Evolutionary conservation across 2,329 filamentous ascomycete genomes (phyloP).

Genomic region (Hymenoscyphus linearis): DNA sequence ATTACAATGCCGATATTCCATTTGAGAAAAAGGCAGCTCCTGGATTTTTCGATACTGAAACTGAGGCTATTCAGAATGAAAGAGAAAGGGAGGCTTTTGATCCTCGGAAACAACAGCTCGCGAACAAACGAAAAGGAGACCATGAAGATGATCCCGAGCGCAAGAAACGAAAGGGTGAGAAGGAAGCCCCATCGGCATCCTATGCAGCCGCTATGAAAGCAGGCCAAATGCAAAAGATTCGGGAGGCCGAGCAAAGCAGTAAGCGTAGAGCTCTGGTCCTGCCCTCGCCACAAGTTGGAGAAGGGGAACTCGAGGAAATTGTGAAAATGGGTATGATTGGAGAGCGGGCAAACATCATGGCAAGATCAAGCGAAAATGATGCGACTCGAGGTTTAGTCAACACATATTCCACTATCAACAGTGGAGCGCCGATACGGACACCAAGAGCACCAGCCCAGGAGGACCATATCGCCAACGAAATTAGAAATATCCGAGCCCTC

Average conservation of each 20-base stretch:
- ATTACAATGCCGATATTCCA: conserved; percentile 98
- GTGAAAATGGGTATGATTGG: conserved; percentile 98
- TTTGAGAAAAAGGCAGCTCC: conserved; percentile 87
- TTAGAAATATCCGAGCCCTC: conserved; percentile 84
- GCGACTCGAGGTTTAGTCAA: conserved; percentile 81
- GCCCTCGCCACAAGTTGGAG: conserved; percentile 85
- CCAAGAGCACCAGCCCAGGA: conserved; percentile 88
- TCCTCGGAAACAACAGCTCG: conserved; percentile 84
- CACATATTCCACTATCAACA: conserved; percentile 78
- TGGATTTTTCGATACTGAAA: conserved; percentile 89
- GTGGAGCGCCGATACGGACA: conserved; percentile 82
- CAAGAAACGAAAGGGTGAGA: conserved; percentile 86
- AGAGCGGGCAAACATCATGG: conserved; percentile 73
- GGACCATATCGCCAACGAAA: conserved; percentile 94
- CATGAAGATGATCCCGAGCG: conserved; percentile 73
- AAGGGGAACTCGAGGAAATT: conserved; percentile 91
- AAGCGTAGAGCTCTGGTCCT: conserved; percentile 80
- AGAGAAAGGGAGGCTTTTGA: conserved; percentile 80
- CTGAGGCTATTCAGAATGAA: conserved; percentile 79
- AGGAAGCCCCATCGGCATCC: conserved; percentile 70
- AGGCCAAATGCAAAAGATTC: conserved; percentile 87
- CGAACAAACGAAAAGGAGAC: conserved; percentile 89
- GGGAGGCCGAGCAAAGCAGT: conserved; percentile 95
- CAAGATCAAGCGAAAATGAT: conserved; percentile 74
- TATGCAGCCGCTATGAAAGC: conserved; percentile 87